Conservation (phyloP, 371 early-diverging fungal species). For the Sporodiniella umbellata region DNA sequence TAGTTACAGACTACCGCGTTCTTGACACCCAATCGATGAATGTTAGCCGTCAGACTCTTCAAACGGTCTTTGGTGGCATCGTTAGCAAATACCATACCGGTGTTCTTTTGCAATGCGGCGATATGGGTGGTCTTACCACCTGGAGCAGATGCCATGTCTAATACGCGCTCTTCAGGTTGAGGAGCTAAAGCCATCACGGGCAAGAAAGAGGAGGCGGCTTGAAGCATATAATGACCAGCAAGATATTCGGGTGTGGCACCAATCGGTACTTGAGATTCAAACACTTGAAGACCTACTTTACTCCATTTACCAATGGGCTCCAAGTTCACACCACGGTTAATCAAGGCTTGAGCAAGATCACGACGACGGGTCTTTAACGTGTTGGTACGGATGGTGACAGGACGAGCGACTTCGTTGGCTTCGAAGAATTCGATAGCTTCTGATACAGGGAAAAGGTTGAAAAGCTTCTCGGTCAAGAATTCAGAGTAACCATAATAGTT, state of each 20-base stretch:
- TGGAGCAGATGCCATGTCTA: slow-evolving; percentile 99
- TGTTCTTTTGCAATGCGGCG: slow-evolving; percentile 97
- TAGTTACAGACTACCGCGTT: slow-evolving; percentile 97
- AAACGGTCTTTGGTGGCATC: slow-evolving; percentile 95
- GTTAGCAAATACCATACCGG: slow-evolving; percentile 97
- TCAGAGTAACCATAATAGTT: slow-evolving; percentile 95
- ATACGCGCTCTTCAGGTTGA: slow-evolving; percentile 88
- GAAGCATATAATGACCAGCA: slow-evolving; percentile 99
- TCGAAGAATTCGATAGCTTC: slow-evolving; percentile 98
- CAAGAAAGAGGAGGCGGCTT: slow-evolving; percentile 97
- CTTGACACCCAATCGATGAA: slow-evolving; percentile 93
- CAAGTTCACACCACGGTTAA: slow-evolving; percentile 96
- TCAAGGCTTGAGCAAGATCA: slow-evolving; percentile 93
- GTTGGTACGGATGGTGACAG: slow-evolving; percentile 97
- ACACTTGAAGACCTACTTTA: slow-evolving; percentile 89
- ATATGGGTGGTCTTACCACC: slow-evolving; percentile 99
- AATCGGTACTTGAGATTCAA: slow-evolving; percentile 89
- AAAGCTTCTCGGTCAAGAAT: slow-evolving; percentile 89
- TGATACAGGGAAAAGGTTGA: slow-evolving; percentile 85
- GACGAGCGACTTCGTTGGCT: slow-evolving; percentile 97
- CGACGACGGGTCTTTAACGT: slow-evolving; percentile 93
- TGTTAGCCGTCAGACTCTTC: slow-evolving; percentile 90
- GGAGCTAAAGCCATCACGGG: slow-evolving; percentile 98
- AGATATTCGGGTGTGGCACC: slow-evolving; percentile 99
- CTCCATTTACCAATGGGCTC: slow-evolving; percentile 96